Evolutionary conservation across 768 basidiomycete species (phyloP), one percentile per base, ranked within the genome.

Genomic region (Cubamyces sp.): DNA sequence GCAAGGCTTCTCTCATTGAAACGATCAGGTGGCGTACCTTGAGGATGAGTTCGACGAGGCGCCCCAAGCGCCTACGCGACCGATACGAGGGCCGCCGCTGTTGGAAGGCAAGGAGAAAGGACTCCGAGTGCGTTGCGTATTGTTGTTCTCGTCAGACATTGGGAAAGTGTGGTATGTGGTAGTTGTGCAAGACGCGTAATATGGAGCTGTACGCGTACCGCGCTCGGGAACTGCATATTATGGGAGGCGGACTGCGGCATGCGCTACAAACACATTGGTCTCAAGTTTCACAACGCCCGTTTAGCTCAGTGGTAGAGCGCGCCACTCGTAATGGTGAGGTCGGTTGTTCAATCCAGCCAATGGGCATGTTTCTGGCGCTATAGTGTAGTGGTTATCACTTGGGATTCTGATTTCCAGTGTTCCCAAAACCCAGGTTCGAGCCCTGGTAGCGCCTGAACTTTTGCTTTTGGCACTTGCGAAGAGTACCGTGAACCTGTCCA

Each of bases 31-130:
- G 48, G 49, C 62, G 48, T 37, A 64, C 60, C 50, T 57, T 9
- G 65, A 68, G 37, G 60, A 58, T 15, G 61, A 58, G 8, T 41
- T 19, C 2, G 62, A 37, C 6, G 62, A 57, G 7, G 56, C 50
- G 39, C 63, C 54, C 68, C 68, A 68, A 46, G 54, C 65, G 25
- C 68, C 68, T 21, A 68, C 58, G 43, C 68, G 65, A 41, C 68
- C 68, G 42, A 68, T 66, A n/a, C 64, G 54, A 18, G 66, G 65
- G 11, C 61, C 59, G 5, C 61, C 59, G 47, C 30, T 63, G 57
- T 65, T 65, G 1, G 64, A 61, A 0, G 64, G 64, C n/a, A 65
- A 41, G 18, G 40, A 23, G 42, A 57, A 65, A 8, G 64, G 64
- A 23, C 45, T 54, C 5, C 55, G 42, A 1, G 55, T 49, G 19